These are phyloP conservation scores for Tylopilus subfusipes DNA, from an alignment of 768 basidiomycete genomes.

Conservation along the genomic window DNA sequence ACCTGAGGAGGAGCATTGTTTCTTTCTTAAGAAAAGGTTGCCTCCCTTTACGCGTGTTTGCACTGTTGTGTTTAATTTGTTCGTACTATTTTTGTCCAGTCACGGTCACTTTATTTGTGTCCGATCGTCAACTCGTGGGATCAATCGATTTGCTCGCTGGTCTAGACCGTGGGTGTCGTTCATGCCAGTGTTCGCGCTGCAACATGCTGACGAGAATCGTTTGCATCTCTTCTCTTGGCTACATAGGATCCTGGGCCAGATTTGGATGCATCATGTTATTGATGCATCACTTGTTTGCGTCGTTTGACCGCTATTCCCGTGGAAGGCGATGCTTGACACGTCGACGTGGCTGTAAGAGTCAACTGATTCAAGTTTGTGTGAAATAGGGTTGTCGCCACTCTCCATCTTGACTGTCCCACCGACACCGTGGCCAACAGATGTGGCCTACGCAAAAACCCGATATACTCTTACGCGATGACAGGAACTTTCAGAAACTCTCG, in stretches of 20 bases:
- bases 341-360: background rate
- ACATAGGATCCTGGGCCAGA: background rate
- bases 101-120: too few species aligned
- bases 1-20: too few species aligned
- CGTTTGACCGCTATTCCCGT: background rate
- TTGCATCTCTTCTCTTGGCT: too few species aligned
- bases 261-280: background rate
- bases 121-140: too few species aligned
- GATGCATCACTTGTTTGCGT: background rate
- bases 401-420: background rate
- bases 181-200: background rate
- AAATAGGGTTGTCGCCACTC: background rate
- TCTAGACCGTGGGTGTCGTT: background rate
- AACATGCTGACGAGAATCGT: too few species aligned
- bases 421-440: background rate
- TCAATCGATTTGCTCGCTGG: too few species aligned
- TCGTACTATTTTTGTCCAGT: too few species aligned
- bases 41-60: too few species aligned
- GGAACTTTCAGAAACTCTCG: background rate
- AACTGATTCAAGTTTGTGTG: background rate
- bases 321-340: background rate
- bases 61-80: too few species aligned
- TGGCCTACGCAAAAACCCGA: background rate
- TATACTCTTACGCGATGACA: background rate
- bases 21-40: too few species aligned